Percentiles rank a stretch among this genome's conserved stretches.
Evolutionary conservation across 495 filamentous ascomycete genomes (phyloP).

Genomic region (Apodospora peruviana): DNA sequence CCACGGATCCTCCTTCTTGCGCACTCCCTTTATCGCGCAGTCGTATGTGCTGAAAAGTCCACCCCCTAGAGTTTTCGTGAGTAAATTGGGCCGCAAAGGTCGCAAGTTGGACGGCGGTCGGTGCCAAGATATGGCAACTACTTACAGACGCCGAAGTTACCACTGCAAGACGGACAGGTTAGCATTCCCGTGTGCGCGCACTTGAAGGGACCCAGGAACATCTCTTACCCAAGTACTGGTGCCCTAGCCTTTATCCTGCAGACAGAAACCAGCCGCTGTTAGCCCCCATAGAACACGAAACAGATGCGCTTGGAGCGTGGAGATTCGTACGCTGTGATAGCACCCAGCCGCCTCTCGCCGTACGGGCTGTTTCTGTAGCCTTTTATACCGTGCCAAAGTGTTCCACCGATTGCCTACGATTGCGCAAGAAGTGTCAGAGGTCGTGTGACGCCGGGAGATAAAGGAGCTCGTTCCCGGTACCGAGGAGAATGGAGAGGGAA

Average conservation of each 20-base stretch:
- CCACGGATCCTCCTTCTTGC: conserved; percentile 96
- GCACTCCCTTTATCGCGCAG: conserved; percentile 92
- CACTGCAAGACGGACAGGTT: conserved; percentile 21
- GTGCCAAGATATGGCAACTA: no score
- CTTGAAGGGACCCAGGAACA: neutral
- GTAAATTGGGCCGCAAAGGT: conserved; percentile 48
- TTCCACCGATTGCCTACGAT: conserved; percentile 75
- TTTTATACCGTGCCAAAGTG: conserved; percentile 97
- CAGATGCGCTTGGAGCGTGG: no score
- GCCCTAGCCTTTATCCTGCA: conserved; percentile 80
- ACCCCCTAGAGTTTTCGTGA: no score
- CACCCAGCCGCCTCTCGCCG: conserved; percentile 92
- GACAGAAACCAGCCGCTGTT: no score
- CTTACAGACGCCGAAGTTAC: conserved; percentile 82
- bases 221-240: conserved; percentile 66
- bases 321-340: conserved; percentile 62
- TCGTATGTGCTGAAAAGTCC: conserved; percentile 92
- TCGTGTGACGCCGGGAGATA: neutral
- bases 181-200: no score
- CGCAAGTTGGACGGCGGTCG: neutral
- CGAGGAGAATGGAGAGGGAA: neutral
- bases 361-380: conserved; percentile 84
- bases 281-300: no score
- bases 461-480: neutral
- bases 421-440: neutral